A percentile compares a stretch with the other conserved stretches of the same genome.
Conservation (phyloP, 768 basidiomycete genomes). For the Tylopilus rubrobrunneus region DNA sequence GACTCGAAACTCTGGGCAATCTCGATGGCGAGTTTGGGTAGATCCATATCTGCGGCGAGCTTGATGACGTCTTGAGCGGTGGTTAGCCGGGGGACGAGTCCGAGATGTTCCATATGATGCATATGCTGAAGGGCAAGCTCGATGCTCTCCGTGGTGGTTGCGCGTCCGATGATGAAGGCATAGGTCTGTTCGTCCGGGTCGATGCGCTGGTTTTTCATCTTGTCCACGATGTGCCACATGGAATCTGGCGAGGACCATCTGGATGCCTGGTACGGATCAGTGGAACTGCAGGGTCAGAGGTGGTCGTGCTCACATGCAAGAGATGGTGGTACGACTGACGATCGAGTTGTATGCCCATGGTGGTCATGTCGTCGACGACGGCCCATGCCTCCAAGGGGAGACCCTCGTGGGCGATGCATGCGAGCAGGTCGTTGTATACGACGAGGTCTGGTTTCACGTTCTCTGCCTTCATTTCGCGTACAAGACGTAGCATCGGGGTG, state of each 20-base stretch:
- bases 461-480: constrained; percentile 48
- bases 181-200: constrained; percentile 52
- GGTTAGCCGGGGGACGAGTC: constrained; percentile 46
- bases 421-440: constrained; percentile 57
- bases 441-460: constrained; percentile 49
- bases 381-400: constrained; percentile 55
- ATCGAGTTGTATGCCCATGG: constrained; percentile 46
- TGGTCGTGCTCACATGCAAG: constrained; percentile 45
- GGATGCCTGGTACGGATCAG: constrained; percentile 41
- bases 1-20: constrained; percentile 60
- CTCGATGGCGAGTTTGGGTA: constrained; percentile 69
- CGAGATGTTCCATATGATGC: constrained; percentile 50
- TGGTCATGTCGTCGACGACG: constrained; percentile 65
- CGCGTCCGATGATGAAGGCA: constrained; percentile 47
- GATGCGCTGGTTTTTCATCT: constrained; percentile 50
- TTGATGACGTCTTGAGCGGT: constrained; percentile 51
- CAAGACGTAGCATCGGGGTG: too few species aligned
- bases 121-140: constrained; percentile 65
- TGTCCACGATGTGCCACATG: constrained; percentile 48
- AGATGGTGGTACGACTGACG: constrained; percentile 54
- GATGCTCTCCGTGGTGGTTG: constrained; percentile 45
- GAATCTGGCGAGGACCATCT: constrained; percentile 34
- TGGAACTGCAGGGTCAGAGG: background rate
- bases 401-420: constrained; percentile 41
- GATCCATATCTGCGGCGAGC: constrained; percentile 49